A percentile compares a stretch with the other conserved stretches of the same genome.
These are phyloP conservation scores for Endocladia muricata DNA, from an alignment of 31 red algal species.

Conservation along the genomic window DNA sequence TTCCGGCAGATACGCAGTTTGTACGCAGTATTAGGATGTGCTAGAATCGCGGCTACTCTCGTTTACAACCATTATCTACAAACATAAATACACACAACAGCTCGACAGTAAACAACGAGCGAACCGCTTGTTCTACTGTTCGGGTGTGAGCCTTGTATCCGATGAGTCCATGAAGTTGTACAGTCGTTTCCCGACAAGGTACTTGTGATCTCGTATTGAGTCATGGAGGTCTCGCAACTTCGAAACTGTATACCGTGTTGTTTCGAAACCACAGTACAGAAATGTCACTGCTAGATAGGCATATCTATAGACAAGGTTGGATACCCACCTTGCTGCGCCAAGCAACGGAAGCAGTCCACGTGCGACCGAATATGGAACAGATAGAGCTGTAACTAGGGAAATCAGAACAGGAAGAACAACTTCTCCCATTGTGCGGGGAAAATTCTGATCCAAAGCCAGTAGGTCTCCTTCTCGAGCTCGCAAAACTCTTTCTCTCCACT, in stretches of 20 bases:
- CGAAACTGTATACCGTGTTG: conserved; percentile 29
- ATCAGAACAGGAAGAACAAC: conserved; percentile 67
- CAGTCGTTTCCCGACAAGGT: conserved; percentile 67
- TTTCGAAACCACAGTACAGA: conserved; percentile 36
- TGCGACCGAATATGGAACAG: conserved; percentile 60
- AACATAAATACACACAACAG: no score
- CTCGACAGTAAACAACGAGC: no score
- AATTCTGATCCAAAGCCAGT: conserved; percentile 34
- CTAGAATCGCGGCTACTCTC: no score
- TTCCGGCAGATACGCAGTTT: no score
- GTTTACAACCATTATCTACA: no score
- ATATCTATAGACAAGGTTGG: conserved; percentile 64
- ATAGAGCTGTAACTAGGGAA: conserved; percentile 40
- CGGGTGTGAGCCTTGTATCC: no score
- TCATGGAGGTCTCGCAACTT: conserved; percentile 66
- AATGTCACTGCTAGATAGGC: conserved; percentile 48
- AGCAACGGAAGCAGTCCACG: conserved; percentile 39
- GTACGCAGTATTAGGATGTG: no score
- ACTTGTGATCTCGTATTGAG: conserved; percentile 87
- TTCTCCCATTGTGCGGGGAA: conserved; percentile 36
- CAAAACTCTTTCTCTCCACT: conserved; percentile 47
- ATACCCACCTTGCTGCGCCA: conserved; percentile 41
- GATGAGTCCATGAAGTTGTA: conserved; percentile 63
- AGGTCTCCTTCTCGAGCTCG: conserved; percentile 54
- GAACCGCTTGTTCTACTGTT: no score